Evolutionary conservation across 2,329 filamentous ascomycete genomes (phyloP).

Genomic region (Lecanicillium sp.): DNA sequence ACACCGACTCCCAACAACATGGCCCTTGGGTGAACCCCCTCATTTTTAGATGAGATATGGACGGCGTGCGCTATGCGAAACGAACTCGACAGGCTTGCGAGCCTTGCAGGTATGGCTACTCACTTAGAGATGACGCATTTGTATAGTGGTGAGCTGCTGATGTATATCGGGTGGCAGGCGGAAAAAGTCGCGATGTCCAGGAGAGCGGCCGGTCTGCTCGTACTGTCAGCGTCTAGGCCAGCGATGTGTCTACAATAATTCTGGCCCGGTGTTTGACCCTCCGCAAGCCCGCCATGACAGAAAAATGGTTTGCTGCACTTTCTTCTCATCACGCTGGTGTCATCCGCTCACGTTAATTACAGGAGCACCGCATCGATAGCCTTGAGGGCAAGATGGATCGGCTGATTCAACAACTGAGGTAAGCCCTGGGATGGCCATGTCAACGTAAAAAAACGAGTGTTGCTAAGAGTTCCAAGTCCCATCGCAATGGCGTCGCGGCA

Average conservation of each 20-base stretch:
- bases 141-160: background rate
- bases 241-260: constrained; percentile 32
- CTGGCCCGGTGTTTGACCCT: background rate
- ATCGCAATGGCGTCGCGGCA: background rate
- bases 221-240: constrained; percentile 40
- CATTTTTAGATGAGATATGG: constrained; percentile 1
- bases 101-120: constrained; percentile 21
- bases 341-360: constrained; percentile 13
- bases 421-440: background rate
- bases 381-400: constrained; percentile 19
- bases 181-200: constrained; percentile 44
- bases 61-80: constrained; percentile 4
- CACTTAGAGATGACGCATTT: no score
- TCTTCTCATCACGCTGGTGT: background rate
- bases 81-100: constrained; percentile 21
- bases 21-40: background rate
- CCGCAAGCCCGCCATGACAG: constrained; percentile 9
- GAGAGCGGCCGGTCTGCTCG: constrained; percentile 40
- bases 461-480: background rate
- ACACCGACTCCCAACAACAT: background rate
- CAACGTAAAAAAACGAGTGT: background rate
- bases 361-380: constrained; percentile 24
- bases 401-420: constrained; percentile 15
- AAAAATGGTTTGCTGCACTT: constrained; percentile 11
- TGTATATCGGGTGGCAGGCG: constrained; percentile 27